Conservation (phyloP, 176 grass and related monocot species). For the Avena atlantica region DNA sequence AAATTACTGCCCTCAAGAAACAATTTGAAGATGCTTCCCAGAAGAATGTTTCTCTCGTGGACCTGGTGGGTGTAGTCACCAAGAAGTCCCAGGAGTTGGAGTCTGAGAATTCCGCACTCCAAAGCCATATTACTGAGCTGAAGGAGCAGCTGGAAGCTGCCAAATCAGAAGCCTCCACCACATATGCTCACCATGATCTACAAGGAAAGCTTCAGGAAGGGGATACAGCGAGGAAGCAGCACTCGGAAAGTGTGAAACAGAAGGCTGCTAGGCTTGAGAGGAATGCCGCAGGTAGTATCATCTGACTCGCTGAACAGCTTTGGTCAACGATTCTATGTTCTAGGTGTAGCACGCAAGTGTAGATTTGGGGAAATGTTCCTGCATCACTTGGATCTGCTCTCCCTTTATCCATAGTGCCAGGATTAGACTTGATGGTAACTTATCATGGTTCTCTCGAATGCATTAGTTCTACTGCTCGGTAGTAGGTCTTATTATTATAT, state of each 20-base stretch:
- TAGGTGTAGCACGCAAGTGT: conserved; percentile 49
- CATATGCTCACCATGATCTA: conserved; percentile 44
- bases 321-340: conserved; percentile 44
- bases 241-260: conserved; percentile 67
- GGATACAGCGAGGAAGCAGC: conserved; percentile 82
- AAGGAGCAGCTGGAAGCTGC: conserved; percentile 52
- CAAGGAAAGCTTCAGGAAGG: conserved; percentile 63
- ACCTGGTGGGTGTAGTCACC: conserved; percentile 56
- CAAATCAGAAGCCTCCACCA: conserved; percentile 44
- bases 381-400: neutral
- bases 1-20: conserved; percentile 65
- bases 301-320: conserved; percentile 43
- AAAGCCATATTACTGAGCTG: conserved; percentile 60
- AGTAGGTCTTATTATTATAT: too few species aligned
- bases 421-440: neutral
- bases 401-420: neutral
- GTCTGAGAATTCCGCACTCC: conserved; percentile 51
- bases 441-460: neutral
- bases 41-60: conserved; percentile 75
- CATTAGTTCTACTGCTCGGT: neutral
- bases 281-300: conserved; percentile 69
- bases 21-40: conserved; percentile 71
- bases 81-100: conserved; percentile 49
- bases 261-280: conserved; percentile 69
- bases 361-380: neutral